Base-by-base conservation (phyloP, 306 rosid genomes). In the Medicago ruthenica region DNA sequence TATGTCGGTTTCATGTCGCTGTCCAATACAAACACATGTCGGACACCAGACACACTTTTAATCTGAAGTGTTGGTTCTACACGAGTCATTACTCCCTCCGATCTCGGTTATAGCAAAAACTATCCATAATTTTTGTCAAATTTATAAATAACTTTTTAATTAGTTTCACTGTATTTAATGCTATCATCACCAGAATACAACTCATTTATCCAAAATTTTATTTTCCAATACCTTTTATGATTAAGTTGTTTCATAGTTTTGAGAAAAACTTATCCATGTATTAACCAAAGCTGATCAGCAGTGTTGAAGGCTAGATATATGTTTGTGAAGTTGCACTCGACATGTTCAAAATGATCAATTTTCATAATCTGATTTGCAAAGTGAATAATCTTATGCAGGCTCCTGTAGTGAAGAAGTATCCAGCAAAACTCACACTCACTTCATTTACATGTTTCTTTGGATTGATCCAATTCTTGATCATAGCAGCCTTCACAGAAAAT, bases 361-460 rank as follows among this genome's bases (percentile, higher is more conserved):
- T 67, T 63, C 57, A 24, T 70, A 45, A 78, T 10, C 64, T 27
- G 31, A 75, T 18, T 59, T 22, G 10, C 40, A 8, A 15, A 22
- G 16, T 7, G 37, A 34, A 34, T 34, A 34, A 34, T 70, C 71
- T 73, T 81, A 22, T 73, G 82, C 89, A 87, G 92, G 92, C 88
- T 81, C 87, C 89, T 16, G 85, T 89, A 54, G 81, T 86, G 84
- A 89, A 81, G 80, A 87, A 83, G 73, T 83, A 87, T 76, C 94
- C 94, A 41, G 89, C 91, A 10, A 89, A 86, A 75, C 85, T 91
- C 42, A 77, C 91, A 41, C 78, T 87, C 64, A 86, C 92, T 3
- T 86, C 92, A 12, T 85, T 84, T 53, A 86, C 91, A 55, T 90
- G 85, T 82, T 91, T 91, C 85, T 81, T 89, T 69, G 92, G 97